Evolutionary conservation across 139 green algal genomes (phyloP).

Genomic region (Ettlia oleoabundans): DNA sequence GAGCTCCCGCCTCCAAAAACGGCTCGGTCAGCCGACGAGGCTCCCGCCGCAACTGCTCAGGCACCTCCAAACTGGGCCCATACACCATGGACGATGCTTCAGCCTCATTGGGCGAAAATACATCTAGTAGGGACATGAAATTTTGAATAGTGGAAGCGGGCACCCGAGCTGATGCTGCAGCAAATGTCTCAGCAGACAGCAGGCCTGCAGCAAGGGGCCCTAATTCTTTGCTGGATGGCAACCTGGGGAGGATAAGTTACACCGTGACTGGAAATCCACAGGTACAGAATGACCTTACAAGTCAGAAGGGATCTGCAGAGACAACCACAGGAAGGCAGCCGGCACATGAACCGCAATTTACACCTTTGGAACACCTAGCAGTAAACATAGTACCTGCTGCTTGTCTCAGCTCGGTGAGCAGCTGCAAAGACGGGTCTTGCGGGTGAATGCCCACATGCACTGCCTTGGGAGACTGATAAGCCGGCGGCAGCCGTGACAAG

Average conservation of each 20-base stretch:
- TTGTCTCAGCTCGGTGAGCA: conserved; percentile 7
- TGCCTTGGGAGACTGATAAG: conserved; percentile 35
- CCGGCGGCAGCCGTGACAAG: conserved; percentile 48
- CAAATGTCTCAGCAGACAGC: conserved; percentile 22
- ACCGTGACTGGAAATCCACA: too few species aligned
- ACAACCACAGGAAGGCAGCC: too few species aligned
- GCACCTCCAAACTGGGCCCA: background rate
- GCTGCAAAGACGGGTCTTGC: conserved; percentile 37
- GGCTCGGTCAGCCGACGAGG: conserved; percentile 42
- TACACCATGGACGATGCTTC: conserved; percentile 20
- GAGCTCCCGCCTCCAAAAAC: conserved; percentile 41
- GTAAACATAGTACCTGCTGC: background rate
- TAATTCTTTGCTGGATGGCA: background rate
- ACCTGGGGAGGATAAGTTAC: too few species aligned
- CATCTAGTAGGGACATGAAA: conserved; percentile 17
- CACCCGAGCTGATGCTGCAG: background rate
- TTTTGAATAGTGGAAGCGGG: background rate
- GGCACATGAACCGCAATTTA: too few species aligned
- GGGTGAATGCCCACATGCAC: conserved; percentile 70
- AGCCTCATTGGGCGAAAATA: conserved; percentile 9
- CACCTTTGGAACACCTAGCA: too few species aligned
- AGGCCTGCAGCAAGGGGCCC: background rate
- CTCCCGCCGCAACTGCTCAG: conserved; percentile 4
- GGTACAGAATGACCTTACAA: too few species aligned
- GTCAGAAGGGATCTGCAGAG: too few species aligned